Percentiles rank a stretch among this genome's conserved stretches.
Evolutionary conservation across 2,329 filamentous ascomycete species (phyloP).

Genomic region (Colletotrichum siamense): DNA sequence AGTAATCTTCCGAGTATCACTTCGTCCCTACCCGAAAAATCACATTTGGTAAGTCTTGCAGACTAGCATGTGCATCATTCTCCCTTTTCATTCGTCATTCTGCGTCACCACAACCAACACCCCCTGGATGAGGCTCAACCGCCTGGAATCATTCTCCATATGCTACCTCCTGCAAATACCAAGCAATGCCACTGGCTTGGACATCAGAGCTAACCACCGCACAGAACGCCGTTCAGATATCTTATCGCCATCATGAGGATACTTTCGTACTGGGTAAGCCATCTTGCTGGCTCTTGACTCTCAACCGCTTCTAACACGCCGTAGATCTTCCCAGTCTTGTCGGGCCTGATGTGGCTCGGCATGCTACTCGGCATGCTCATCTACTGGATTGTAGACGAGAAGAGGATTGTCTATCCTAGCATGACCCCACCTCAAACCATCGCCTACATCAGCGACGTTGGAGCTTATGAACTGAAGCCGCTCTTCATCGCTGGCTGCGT

Average conservation of each 20-base stretch:
- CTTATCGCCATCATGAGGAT: constrained; percentile 21
- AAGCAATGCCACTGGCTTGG: neutral
- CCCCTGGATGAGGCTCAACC: neutral
- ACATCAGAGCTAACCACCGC: neutral
- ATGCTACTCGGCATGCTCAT: constrained; percentile 74
- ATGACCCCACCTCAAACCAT: constrained; percentile 66
- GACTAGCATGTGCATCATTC: neutral
- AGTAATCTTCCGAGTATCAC: neutral
- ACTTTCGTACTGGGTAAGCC: constrained; percentile 41
- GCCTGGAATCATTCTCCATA: neutral
- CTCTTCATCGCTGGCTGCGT: constrained; percentile 77
- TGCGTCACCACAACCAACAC: neutral
- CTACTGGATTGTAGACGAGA: constrained; percentile 66
- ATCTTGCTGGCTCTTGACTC: neutral
- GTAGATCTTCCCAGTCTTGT: constrained; percentile 72
- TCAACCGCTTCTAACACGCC: neutral
- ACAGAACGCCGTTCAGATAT: neutral
- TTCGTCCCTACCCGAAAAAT: neutral
- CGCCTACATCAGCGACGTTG: constrained; percentile 76
- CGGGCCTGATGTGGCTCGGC: constrained; percentile 67
- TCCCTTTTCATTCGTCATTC: neutral
- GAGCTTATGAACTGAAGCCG: constrained; percentile 69
- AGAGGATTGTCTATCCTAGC: constrained; percentile 62
- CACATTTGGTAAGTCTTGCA: constrained; percentile 2
- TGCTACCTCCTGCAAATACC: neutral